Base-by-base conservation (phyloP, 495 filamentous ascomycete genomes). In the Clohesyomyces aquaticus region DNA sequence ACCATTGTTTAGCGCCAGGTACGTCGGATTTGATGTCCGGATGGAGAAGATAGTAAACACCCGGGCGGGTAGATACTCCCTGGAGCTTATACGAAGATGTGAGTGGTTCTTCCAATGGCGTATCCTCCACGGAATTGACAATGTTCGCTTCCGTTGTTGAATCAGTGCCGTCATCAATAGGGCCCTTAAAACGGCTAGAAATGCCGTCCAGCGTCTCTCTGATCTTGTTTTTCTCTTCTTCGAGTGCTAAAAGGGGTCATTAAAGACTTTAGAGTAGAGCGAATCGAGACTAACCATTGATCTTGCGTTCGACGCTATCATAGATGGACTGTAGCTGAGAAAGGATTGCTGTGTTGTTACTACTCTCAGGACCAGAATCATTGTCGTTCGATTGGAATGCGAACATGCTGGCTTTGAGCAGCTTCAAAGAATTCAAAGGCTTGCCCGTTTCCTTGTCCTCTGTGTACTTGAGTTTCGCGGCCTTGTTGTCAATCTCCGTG, bases 191-290 rank as follows among this genome's bases (percentile, higher is more conserved):
- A 12, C 78, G 74, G 57, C 80, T 81, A 1, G 81, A 80, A 47
- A 81, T 79, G 46, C 71, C 73, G 49, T 73, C 75, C 25, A 88
- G 72, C 21, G 72, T 72, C 43, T 82, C 75, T 27, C 74, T 62
- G 2, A 79, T 77, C 60, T 77, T 77, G 62, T 82, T 73, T 63
- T 83, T 85, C 46, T 80, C 60, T 29, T 77, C 68, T 65, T 86
- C 79, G 41, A 88, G 74, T 32, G 77, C 84, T 87, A 22, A 46
- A 4, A 18, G 2, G 1, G 1, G 52, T 67, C 38, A 62, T 35
- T 18, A n/a, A 22, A 16, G 60, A 23, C 42, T 32, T 4, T 6
- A 28, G 8, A 21, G 28, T 41, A 38, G 3, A 61, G 32, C 18
- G 26, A 25, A 14, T 12, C 8, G 6, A 21, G 1, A 56, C 45